Evolutionary conservation across 306 rosid species (phyloP).

Genomic region (Pyrus pyrifolia): DNA sequence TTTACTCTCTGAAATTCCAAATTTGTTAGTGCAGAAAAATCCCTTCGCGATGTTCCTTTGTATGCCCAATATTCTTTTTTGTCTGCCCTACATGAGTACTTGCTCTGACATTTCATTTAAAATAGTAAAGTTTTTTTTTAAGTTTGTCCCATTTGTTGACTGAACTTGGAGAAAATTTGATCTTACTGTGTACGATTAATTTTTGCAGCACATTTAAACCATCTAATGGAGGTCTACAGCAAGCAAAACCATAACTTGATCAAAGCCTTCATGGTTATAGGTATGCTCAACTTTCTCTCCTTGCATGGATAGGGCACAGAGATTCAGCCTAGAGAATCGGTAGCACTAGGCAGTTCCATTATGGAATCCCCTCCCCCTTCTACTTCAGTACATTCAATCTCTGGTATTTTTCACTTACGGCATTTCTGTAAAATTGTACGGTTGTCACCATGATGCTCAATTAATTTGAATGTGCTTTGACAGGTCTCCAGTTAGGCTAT

Average conservation of each 20-base stretch:
- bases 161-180: slow-evolving; percentile 7
- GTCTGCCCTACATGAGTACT: not conserved
- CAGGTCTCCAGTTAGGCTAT: slow-evolving; percentile 95
- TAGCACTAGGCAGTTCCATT: not conserved
- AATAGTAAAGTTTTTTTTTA: not conserved
- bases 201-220: slow-evolving; percentile 89
- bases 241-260: slow-evolving; percentile 58
- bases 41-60: not conserved
- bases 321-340: not conserved
- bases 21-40: not conserved
- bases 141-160: not conserved
- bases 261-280: slow-evolving; percentile 53
- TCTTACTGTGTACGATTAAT: slow-evolving; percentile 18
- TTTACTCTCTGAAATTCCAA: not conserved
- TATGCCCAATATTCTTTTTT: not conserved
- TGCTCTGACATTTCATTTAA: not conserved
- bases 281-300: slow-evolving; percentile 31
- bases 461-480: slow-evolving; percentile 1
- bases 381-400: not conserved
- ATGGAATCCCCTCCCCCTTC: not conserved
- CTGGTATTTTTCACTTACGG: not conserved
- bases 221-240: slow-evolving; percentile 67
- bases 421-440: not conserved
- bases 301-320: slow-evolving; percentile 1
- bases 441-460: not conserved